Evolutionary conservation across 768 basidiomycete species (phyloP), one percentile per base, ranked within the genome.

Genomic region (Phylloporus sp.): DNA sequence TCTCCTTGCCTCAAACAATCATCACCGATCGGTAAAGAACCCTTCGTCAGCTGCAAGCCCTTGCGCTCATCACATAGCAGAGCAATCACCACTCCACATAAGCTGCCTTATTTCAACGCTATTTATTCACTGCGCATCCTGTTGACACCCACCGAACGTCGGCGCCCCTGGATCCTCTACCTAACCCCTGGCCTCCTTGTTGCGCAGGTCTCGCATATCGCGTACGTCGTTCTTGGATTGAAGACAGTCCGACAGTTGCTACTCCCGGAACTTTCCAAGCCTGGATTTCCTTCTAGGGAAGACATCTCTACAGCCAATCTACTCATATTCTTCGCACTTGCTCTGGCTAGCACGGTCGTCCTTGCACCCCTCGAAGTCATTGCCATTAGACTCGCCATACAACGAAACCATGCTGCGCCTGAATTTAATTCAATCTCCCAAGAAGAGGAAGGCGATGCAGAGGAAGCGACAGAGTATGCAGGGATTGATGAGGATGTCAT

Each of bases 291-390:
- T 6, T 49, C 63, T 32, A 59, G 60, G 4, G 56, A 62, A 38
- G 74, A 80, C 42, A 62, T 86, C 23, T 76, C 81, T 9, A 39
- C 68, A 3, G 53, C 76, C 48, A 79, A 74, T 45, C 51, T 84
- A 24, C 67, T 65, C 44, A 68, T 86, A 26, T 87, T 83, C 58
- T 61, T 86, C 18, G 52, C 71, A 42, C 68, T 86, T 46, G 75
- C 81, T 10, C 58, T 76, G 28, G 52, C 81, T 38, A 79, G 80
- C 65, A 80, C 82, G 3, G 55, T 60, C 13, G 58, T 87, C 45
- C 73, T 90, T 11, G 74, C 86, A 23, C 90, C 90, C 5, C 67
- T 92, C 22, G 90, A 92, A 59, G 88, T 92, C 23, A 84, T 91
- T 39, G 66, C 80, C 13, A 86, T 84, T 13, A 73, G 88, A 39